Base-by-base conservation (phyloP, 1,284 basidiomycete species). In the Agaricales sp. region DNA sequence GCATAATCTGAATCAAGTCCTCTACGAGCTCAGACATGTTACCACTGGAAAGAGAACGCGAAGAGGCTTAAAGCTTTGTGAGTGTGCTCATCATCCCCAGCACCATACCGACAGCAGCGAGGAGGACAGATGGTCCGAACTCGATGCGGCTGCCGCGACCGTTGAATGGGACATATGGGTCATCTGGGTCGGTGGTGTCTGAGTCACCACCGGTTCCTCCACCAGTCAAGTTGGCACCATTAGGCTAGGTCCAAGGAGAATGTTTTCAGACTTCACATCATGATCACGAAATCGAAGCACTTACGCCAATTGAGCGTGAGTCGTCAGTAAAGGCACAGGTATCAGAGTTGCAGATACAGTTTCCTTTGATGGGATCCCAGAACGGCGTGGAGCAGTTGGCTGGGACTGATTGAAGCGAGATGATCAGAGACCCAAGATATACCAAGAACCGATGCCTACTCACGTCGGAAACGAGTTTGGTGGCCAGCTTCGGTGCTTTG, bases 341-440 rank as follows among this genome's bases (percentile, higher is more conserved):
- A 46, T 54, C 56, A 2, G 74, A 71, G 1, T 64, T 71, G 64
- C 84, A 88, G 48, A 82, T 66, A 57, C 86, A 89, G 46, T 70
- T 64, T 57, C 77, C 79, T 20, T 57, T 69, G 51, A 87, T 74
- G 3, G 86, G 85, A 63, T 87, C 84, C 82, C 81, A 87, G 71
- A 85, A 87, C 2, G 84, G 71, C 4, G 86, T 88, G 6, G 80
- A 81, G 63, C 87, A 90, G 68, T 87, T 86, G 6, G 71, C 54
- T 3, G 87, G 78, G 13, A 87, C 80, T 83, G 50, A 6, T 20
- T 45, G 12, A 21, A 39, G n/a, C 20, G 16, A n/a, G n/a, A 46
- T 41, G 12, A 45, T 25, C 16, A 4, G 23, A 52, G n/a, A 39
- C 18, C 38, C 37, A 53, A 14, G n/a, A 25, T 11, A 12, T 38